Base-by-base conservation (phyloP, 352 stramenopile genomes). In the Pythium biforme region DNA sequence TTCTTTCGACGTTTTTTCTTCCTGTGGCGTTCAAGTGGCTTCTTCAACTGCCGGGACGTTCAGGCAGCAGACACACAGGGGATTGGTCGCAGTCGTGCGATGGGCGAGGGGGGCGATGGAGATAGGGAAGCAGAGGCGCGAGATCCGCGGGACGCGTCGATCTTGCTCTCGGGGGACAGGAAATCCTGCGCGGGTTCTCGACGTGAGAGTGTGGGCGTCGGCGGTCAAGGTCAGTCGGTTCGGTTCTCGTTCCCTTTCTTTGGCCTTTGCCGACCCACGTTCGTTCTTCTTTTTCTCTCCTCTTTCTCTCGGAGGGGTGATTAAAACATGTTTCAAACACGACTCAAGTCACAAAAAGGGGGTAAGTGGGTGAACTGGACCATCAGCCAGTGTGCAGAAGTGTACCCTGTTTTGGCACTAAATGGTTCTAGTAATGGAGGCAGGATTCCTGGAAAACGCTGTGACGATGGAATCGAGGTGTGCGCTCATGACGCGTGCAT, bases 251-350 rank as follows among this genome's bases (percentile, higher is more conserved):
- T 55, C 37, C 51, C 25, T 51, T 62, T 63, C 33, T 53, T 57
- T 62, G 26, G 43, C 31, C 48, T 50, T 43, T 43, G 52, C 47
- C 41, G 20, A 31, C 40, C 15, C 40, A 58, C 58, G 61, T 62
- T 62, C 61, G 50, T 59, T 51, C 63, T 70, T 68, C 55, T 69
- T 72, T 60, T 60, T 60, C 43, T 60, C 27, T 46, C 41, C 31
- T 55, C 39, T 53, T 70, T 71, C 55, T 63, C 71, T 66, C 64
- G 66, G 17, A 9, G 1, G 4, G 27, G 34, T 62, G 60, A 47
- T 62, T 60, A 39, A 56, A 57, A 68, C 60, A 53, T 68, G 62
- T 68, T 68, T 51, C 6, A 68, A 68, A 68, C 11, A 68, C 11
- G n/a, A 14, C 25, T 41, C 7, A 27, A 31, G 25, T n/a, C 12